Base-by-base conservation (phyloP, 2,329 filamentous ascomycete species). In the Metarhizium sp. region DNA sequence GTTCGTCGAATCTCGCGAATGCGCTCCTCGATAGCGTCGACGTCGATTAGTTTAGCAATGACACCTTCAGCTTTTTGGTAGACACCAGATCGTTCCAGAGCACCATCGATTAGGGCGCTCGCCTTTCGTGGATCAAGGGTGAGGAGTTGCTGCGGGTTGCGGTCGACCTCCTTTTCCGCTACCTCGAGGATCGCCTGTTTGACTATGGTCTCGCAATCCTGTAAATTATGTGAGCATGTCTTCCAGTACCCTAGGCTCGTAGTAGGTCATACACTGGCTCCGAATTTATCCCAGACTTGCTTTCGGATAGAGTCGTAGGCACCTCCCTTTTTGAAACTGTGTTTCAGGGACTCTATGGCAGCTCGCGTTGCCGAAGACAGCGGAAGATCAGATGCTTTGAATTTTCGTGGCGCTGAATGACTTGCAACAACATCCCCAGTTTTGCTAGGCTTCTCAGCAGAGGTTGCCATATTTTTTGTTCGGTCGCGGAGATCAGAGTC, bases 261-360 rank as follows among this genome's bases (percentile, higher is more conserved):
- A 16, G 25, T 14, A 18, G 34, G 50, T 55, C 79, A 56, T 78
- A 90, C 87, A 61, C 83, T 85, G 34, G 81, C 79, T 64, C 85
- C 82, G 61, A 90, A 89, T 56, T 88, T 84, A 49, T 87, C 82
- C 80, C 88, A 90, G 11, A 89, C 78, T 63, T 88, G 80, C 67
- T 90, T 92, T 58, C 88, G 84, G 59, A 92, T 80, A 14, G 79
- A 75, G 70, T 94, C 89, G 66, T 92, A 94, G 56, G 87, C 87
- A 58, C 89, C 89, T 70, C 90, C 90, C 73, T 92, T 92, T 72
- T 92, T 92, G 74, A 92, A 92, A 11, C 81, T 86, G 66, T 89
- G 85, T n/a, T 88, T 81, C 25, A 92, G 78, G 16, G 78, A 80
- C 62, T 92, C 88, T 55, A 92, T 90, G 1, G 86, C 84, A 1